Conservation (phyloP, 1,284 basidiomycete genomes). For the Exobasidium cylindrosporum region DNA sequence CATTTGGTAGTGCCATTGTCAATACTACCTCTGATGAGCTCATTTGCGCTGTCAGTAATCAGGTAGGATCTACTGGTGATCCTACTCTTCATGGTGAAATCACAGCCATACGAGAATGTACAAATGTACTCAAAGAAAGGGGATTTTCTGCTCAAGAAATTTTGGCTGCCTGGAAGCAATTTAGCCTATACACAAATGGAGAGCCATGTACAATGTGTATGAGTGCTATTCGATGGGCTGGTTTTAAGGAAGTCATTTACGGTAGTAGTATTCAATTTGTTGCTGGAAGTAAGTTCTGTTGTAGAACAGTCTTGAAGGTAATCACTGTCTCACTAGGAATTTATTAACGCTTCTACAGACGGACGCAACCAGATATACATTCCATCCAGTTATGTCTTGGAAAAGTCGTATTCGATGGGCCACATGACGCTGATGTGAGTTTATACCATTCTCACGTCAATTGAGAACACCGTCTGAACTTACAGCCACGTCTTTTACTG, state of each 20-base stretch:
- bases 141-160: conserved; percentile 33
- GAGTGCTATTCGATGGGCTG: conserved; percentile 38
- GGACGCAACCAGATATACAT: conserved; percentile 44
- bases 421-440: conserved; percentile 36
- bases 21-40: conserved; percentile 43
- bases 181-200: conserved; percentile 35
- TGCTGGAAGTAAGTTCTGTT: conserved; percentile 22
- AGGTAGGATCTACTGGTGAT: conserved; percentile 38
- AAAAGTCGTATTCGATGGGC: conserved; percentile 35
- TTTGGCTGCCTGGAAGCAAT: conserved; percentile 28
- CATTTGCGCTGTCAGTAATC: conserved; percentile 36
- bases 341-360: conserved; percentile 8
- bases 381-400: conserved; percentile 35
- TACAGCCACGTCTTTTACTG: no score
- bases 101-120: conserved; percentile 32
- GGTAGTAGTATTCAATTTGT: conserved; percentile 37
- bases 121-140: conserved; percentile 26
- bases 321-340: no score
- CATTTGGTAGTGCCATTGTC: conserved; percentile 28
- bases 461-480: no score
- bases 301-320: no score
- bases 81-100: conserved; percentile 42
- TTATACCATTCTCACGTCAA: no score
- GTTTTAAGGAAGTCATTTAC: conserved; percentile 42
- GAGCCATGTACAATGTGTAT: conserved; percentile 46